A percentile compares a stretch with the other conserved stretches of the same genome.
Evolutionary conservation across 352 stramenopile genomes (phyloP).

Genomic region (Globisporangium abappressorium): DNA sequence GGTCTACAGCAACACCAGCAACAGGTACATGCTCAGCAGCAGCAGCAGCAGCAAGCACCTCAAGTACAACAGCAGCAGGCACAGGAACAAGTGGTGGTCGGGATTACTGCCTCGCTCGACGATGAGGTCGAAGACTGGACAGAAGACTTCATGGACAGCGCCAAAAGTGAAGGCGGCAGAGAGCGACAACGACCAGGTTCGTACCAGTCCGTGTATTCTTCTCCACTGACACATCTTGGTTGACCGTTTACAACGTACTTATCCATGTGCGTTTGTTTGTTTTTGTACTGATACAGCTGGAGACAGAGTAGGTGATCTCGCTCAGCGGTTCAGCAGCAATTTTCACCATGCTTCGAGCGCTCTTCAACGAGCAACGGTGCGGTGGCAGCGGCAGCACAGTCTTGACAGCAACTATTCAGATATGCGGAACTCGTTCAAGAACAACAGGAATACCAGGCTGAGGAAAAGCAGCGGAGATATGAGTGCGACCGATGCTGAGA

Average conservation of each 20-base stretch:
- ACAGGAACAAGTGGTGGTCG: conserved; percentile 68
- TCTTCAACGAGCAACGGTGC: conserved; percentile 18
- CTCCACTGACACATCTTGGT: not conserved
- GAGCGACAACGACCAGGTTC: not conserved
- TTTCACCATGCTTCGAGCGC: conserved; percentile 28
- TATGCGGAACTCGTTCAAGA: conserved; percentile 21
- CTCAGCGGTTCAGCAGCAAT: conserved; percentile 18
- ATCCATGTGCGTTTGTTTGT: conserved; percentile 2
- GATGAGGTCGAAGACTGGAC: conserved; percentile 82
- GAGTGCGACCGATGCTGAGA: conserved; percentile 17
- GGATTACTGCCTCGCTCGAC: conserved; percentile 57
- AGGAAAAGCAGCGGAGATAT: conserved; percentile 34
- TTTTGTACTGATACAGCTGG: not conserved
- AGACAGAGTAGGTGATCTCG: conserved; percentile 8
- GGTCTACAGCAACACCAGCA: conserved; percentile 26
- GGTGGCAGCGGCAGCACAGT: conserved; percentile 35
- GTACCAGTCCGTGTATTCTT: not conserved
- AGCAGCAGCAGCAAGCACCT: not conserved
- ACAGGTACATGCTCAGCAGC: not conserved
- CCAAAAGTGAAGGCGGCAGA: conserved; percentile 6
- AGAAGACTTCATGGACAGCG: conserved; percentile 44
- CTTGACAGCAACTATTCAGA: conserved; percentile 30
- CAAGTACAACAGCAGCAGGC: conserved; percentile 1
- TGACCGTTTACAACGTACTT: not conserved
- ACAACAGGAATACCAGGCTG: conserved; percentile 19